These are phyloP conservation scores for Aspergillus vadensis DNA, from an alignment of 2,329 filamentous ascomycete species.

Conservation along the genomic window DNA sequence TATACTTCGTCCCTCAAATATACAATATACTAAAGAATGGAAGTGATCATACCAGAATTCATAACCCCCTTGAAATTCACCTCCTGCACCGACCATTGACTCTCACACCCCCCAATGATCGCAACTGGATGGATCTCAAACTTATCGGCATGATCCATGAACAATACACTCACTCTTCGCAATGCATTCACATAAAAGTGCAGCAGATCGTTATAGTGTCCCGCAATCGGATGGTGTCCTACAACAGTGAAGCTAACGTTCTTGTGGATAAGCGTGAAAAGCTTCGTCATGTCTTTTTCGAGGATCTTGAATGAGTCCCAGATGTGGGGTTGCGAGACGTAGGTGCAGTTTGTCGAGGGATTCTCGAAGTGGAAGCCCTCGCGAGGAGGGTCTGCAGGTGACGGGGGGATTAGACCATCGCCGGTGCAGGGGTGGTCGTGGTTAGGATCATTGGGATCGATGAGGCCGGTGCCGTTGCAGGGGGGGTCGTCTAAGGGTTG, in stretches of 20 bases:
- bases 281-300: slow-evolving; percentile 34
- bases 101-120: slow-evolving; percentile 37
- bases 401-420: slow-evolving; percentile 28
- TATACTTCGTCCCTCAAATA: neutral
- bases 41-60: slow-evolving; percentile 32
- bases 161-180: slow-evolving; percentile 31
- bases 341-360: slow-evolving; percentile 34
- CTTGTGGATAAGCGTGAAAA: slow-evolving; percentile 37
- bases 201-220: slow-evolving; percentile 34
- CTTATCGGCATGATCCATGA: slow-evolving; percentile 31
- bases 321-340: slow-evolving; percentile 35
- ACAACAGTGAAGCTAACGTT: slow-evolving; percentile 37
- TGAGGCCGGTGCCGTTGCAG: slow-evolving; percentile 31
- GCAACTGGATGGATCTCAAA: slow-evolving; percentile 34
- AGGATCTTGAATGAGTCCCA: slow-evolving; percentile 36
- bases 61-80: slow-evolving; percentile 34
- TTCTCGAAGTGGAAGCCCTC: slow-evolving; percentile 38
- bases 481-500: slow-evolving; percentile 20
- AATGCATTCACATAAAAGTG: slow-evolving; percentile 40
- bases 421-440: slow-evolving; percentile 25
- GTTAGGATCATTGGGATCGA: slow-evolving; percentile 25
- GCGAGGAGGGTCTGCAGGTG: slow-evolving; percentile 14
- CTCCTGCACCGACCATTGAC: slow-evolving; percentile 37
- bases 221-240: slow-evolving; percentile 37
- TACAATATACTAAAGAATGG: neutral